Conservation (phyloP, 192 early-diverging fungal species). For the Allomyces arbusculus region DNA sequence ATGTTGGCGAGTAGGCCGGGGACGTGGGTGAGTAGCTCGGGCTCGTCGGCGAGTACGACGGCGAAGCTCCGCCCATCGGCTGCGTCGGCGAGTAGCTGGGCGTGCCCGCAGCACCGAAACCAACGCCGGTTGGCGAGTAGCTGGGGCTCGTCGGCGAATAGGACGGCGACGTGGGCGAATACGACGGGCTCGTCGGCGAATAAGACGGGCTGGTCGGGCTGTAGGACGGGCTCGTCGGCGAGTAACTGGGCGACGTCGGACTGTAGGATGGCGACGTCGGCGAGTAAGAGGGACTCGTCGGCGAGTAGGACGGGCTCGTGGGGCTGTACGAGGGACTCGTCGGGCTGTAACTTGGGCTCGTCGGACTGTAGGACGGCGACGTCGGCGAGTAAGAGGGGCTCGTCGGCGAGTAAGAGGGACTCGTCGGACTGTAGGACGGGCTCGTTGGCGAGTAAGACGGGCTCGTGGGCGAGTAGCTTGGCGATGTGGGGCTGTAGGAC, state of each 20-base stretch:
- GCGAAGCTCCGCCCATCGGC: conserved; percentile 2
- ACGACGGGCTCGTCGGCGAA: conserved; percentile 34
- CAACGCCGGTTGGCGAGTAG: conserved; percentile 8
- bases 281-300: conserved; percentile 50
- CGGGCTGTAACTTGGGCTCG: conserved; percentile 49
- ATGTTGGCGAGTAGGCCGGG: conserved; percentile 7
- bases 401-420: conserved; percentile 56
- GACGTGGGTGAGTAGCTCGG: conserved; percentile 15
- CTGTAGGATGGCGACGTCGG: conserved; percentile 39
- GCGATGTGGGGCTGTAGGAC: conserved; percentile 28
- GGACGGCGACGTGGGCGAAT: conserved; percentile 29
- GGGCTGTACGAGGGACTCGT: conserved; percentile 52
- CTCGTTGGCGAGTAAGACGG: not conserved
- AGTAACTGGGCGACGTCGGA: conserved; percentile 45
- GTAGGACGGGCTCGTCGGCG: conserved; percentile 41
- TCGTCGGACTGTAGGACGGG: conserved; percentile 37
- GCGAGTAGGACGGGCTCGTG: conserved; percentile 54
- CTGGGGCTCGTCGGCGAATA: conserved; percentile 10
- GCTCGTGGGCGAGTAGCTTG: conserved; percentile 38
- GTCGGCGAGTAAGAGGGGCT: conserved; percentile 58
- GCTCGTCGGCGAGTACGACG: conserved; percentile 16
- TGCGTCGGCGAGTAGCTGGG: no score
- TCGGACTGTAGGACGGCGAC: conserved; percentile 48
- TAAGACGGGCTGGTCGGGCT: conserved; percentile 46
- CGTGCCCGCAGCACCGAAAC: no score